These are phyloP conservation scores for Anthracocystis setariae DNA, from an alignment of 1,284 basidiomycete genomes.

Conservation along the genomic window DNA sequence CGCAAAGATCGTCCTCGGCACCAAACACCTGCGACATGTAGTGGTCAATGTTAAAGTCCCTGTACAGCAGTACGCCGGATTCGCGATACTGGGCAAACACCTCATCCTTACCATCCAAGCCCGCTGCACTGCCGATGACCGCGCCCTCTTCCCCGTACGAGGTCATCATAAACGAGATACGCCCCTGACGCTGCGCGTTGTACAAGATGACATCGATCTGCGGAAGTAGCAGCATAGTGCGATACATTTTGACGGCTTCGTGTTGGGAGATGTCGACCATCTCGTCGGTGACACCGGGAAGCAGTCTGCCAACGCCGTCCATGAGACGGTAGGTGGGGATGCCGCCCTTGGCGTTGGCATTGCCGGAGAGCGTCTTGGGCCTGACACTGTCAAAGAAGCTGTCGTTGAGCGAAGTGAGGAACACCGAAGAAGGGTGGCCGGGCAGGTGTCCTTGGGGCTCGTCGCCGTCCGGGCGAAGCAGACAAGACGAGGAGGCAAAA, in stretches of 20 bases:
- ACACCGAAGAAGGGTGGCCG: constrained; percentile 54
- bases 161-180: constrained; percentile 88
- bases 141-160: constrained; percentile 87
- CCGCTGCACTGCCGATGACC: constrained; percentile 88
- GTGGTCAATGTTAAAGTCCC: constrained; percentile 74
- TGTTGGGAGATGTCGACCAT: constrained; percentile 46
- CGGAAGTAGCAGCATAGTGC: constrained; percentile 73
- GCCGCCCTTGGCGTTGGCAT: constrained; percentile 43
- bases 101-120: constrained; percentile 83
- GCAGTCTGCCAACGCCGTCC: constrained; percentile 52
- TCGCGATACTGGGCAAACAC: constrained; percentile 72
- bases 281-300: constrained; percentile 54
- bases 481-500: constrained; percentile 13
- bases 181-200: constrained; percentile 90
- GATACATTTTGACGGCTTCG: constrained; percentile 59
- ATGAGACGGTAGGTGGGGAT: constrained; percentile 61
- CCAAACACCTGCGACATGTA: constrained; percentile 61
- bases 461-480: constrained; percentile 32
- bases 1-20: constrained; percentile 53
- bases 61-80: constrained; percentile 87
- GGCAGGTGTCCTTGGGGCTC: constrained; percentile 54
- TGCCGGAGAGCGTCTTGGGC: constrained; percentile 44
- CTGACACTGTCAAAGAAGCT: constrained; percentile 55
- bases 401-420: constrained; percentile 56
- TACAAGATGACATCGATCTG: constrained; percentile 87